Evolutionary conservation across 495 filamentous ascomycete genomes (phyloP), one percentile per base, ranked within the genome.

Genomic region (Oidiodendron maius): DNA sequence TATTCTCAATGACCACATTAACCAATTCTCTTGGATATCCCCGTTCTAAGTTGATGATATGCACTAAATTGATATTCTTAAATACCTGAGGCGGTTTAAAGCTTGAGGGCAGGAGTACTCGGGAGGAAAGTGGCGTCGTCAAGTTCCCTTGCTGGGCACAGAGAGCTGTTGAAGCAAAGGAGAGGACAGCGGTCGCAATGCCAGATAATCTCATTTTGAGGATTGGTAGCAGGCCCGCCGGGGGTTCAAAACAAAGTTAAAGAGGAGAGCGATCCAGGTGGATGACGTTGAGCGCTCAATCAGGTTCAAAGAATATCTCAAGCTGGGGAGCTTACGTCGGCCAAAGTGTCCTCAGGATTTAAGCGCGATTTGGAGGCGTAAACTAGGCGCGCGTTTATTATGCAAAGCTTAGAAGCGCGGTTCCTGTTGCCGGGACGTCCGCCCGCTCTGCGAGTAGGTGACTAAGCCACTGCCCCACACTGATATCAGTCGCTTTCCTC

Each of bases 1-100:
- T 70, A 67, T 98, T 98, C 75, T 98, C 89, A 42, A 97, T 83
- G 22, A 95, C 74, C 8, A 95, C 86, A 70, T 97, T 96, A 75
- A 96, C 80, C 11, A 79, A 85, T 63, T 97, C 90, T 57, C 87
- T 84, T 17, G 80, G 80, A 59, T 91, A 97, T 50, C 80, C 83
- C 70, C 96, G 96, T 61, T 96, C 91, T 46, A 96, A 66, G 59
- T 95, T 96, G 57, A 90, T 83, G 46, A 86, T 83, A 50, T 95
- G 87, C 45, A 97, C 81, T 20, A 96, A 64, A 65, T 97, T 97
- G 55, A 77, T 74, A 66, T 97, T 95, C 65, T 89, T 87, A 69
- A 94, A 98, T 37, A 87, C 85, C 61, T 86, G 86, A 12, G 89
- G 82, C 30, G 91, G 91, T 66, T 79, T 89, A 74, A 96, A 96